Conservation (phyloP, 208 protist species). For the Wallacemonas sp. region DNA sequence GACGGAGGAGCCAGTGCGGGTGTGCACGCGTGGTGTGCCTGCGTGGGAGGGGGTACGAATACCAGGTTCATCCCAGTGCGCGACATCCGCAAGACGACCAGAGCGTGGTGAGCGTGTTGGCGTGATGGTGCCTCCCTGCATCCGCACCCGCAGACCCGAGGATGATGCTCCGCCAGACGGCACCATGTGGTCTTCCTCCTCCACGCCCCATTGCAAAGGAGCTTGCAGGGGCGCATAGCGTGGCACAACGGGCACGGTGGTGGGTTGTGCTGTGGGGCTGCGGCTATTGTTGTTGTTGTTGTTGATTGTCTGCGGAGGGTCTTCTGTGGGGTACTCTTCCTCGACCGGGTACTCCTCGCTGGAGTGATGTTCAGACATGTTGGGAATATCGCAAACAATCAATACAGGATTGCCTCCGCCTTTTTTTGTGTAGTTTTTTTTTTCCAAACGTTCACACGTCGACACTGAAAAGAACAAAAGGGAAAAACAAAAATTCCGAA, state of each 20-base stretch:
- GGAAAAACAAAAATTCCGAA: too few species aligned
- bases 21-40: background rate
- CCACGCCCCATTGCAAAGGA: background rate
- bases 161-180: background rate
- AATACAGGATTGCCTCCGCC: too few species aligned
- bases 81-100: background rate
- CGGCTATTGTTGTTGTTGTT: slow-evolving; percentile 2
- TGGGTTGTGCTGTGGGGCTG: background rate
- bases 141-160: background rate
- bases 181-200: background rate
- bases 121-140: background rate
- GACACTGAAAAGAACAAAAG: too few species aligned
- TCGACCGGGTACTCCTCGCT: too few species aligned
- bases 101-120: slow-evolving; percentile 7
- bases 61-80: slow-evolving; percentile 8
- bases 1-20: slow-evolving; percentile 8
- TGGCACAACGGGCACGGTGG: background rate
- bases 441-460: too few species aligned
- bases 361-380: slow-evolving; percentile 8
- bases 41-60: background rate
- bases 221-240: background rate
- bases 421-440: too few species aligned
- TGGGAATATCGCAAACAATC: too few species aligned
- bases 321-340: slow-evolving; percentile 6
- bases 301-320: too few species aligned